These are phyloP conservation scores for Xylaria digitata DNA, from an alignment of 2,329 filamentous ascomycete species.

Conservation along the genomic window DNA sequence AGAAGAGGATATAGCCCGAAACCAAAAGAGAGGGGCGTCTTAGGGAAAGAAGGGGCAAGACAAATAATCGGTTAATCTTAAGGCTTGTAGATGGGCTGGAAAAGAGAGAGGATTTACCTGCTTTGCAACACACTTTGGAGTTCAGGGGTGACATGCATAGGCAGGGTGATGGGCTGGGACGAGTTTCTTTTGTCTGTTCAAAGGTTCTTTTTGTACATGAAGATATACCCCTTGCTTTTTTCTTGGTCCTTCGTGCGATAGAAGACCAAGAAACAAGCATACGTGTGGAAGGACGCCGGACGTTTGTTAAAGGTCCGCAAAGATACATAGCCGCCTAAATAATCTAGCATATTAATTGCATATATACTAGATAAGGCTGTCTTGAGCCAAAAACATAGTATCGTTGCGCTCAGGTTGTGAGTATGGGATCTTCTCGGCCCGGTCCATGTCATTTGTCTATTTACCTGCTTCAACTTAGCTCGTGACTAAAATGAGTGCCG, in stretches of 20 bases:
- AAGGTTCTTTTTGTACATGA: conserved; percentile 35
- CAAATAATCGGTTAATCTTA: conserved; percentile 74
- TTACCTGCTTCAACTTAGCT: too few relatives aligned
- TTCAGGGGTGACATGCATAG: conserved; percentile 40
- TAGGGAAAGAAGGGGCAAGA: conserved; percentile 94
- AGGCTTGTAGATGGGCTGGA: conserved; percentile 15
- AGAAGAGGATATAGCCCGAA: conserved; percentile 94
- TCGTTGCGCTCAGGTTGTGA: neutral
- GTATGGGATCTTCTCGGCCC: too few relatives aligned
- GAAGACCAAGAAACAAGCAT: conserved; percentile 31
- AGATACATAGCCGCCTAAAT: conserved; percentile 32
- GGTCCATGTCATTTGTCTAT: too few relatives aligned
- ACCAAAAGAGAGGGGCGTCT: conserved; percentile 89
- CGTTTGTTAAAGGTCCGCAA: conserved; percentile 16
- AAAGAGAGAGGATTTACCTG: conserved; percentile 28
- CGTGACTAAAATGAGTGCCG: too few relatives aligned
- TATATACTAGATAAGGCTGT: conserved; percentile 17
- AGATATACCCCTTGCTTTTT: conserved; percentile 39
- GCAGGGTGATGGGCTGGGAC: conserved; percentile 29
- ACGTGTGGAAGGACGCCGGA: conserved; percentile 30
- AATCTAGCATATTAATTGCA: conserved; percentile 32
- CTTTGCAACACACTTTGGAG: conserved; percentile 40
- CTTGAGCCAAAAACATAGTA: neutral
- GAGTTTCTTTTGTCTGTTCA: conserved; percentile 31
- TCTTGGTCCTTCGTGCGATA: conserved; percentile 24